Conservation (phyloP, 495 filamentous ascomycete species). For the Talaromyces borbonicus region DNA sequence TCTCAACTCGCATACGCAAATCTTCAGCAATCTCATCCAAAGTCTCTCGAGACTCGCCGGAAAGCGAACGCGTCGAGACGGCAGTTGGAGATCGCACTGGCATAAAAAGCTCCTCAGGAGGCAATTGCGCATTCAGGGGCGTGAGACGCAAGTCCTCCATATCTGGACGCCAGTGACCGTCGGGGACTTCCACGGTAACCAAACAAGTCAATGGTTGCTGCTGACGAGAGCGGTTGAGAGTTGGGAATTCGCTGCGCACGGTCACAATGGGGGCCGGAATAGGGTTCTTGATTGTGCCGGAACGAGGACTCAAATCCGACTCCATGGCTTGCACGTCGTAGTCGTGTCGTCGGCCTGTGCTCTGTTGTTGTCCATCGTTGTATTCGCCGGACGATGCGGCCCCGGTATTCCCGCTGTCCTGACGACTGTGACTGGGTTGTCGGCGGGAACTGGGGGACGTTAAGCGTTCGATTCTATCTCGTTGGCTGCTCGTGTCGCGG, state of each 20-base stretch:
- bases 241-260: slow-evolving; percentile 93
- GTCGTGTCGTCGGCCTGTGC: slow-evolving; percentile 62
- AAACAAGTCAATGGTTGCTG: slow-evolving; percentile 93
- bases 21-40: slow-evolving; percentile 82
- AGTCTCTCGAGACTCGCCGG: slow-evolving; percentile 48
- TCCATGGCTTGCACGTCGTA: slow-evolving; percentile 98
- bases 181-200: slow-evolving; percentile 88
- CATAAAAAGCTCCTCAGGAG: slow-evolving; percentile 32
- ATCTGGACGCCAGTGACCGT: slow-evolving; percentile 83
- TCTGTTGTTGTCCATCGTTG: slow-evolving; percentile 46
- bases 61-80: slow-evolving; percentile 16
- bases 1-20: slow-evolving; percentile 77
- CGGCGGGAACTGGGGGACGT: slow-evolving; percentile 36
- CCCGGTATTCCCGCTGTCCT: slow-evolving; percentile 66
- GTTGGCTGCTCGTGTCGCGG: slow-evolving; percentile 43
- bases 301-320: slow-evolving; percentile 64
- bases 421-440: slow-evolving; percentile 43
- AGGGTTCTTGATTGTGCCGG: slow-evolving; percentile 66
- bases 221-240: slow-evolving; percentile 80
- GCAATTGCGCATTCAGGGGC: slow-evolving; percentile 45
- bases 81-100: slow-evolving; percentile 22
- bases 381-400: slow-evolving; percentile 70
- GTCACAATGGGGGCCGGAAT: slow-evolving; percentile 87
- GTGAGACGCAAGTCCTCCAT: slow-evolving; percentile 68
- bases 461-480: slow-evolving; percentile 52